Evolutionary conservation across 352 stramenopile species (phyloP).

Genomic region (Plasmopara muralis): DNA sequence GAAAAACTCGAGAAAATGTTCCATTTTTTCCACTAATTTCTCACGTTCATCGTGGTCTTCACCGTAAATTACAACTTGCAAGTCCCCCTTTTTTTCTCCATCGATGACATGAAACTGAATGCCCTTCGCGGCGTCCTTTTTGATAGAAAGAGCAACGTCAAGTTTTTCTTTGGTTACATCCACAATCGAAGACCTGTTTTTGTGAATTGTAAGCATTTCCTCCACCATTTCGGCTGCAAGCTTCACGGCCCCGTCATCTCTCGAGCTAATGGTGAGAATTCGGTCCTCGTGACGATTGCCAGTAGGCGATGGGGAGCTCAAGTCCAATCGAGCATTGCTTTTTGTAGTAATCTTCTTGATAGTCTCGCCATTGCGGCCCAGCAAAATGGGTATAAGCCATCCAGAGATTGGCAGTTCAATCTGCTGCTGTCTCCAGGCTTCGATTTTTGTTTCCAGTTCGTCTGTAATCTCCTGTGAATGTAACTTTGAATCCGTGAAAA

Average conservation of each 20-base stretch:
- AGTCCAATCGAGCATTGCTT: slow-evolving; percentile 51
- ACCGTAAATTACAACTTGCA: slow-evolving; percentile 54
- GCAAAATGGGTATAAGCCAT: slow-evolving; percentile 62
- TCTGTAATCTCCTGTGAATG: slow-evolving; percentile 37
- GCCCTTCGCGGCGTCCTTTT: slow-evolving; percentile 43
- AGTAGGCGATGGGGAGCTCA: slow-evolving; percentile 26
- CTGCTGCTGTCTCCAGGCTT: slow-evolving; percentile 61
- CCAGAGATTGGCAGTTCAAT: slow-evolving; percentile 49
- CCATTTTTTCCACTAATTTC: slow-evolving; percentile 52
- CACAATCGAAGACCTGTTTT: slow-evolving; percentile 40
- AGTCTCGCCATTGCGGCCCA: slow-evolving; percentile 70
- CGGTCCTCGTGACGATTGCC: slow-evolving; percentile 27
- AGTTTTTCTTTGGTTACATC: slow-evolving; percentile 39
- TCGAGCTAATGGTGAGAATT: slow-evolving; percentile 56
- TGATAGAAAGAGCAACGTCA: slow-evolving; percentile 40
- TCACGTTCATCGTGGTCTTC: slow-evolving; percentile 50
- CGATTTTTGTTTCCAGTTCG: slow-evolving; percentile 39
- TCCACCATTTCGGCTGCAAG: slow-evolving; percentile 50
- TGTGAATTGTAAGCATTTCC: slow-evolving; percentile 44
- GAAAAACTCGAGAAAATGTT: slow-evolving; percentile 47
- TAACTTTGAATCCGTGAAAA: slow-evolving; percentile 63
- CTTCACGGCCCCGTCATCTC: slow-evolving; percentile 56
- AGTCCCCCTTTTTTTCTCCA: slow-evolving; percentile 26
- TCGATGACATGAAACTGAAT: slow-evolving; percentile 55
- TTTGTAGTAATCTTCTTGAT: slow-evolving; percentile 69